These are phyloP conservation scores for Diaporthe vaccinii DNA, from an alignment of 2,329 filamentous ascomycete genomes.

Conservation along the genomic window DNA sequence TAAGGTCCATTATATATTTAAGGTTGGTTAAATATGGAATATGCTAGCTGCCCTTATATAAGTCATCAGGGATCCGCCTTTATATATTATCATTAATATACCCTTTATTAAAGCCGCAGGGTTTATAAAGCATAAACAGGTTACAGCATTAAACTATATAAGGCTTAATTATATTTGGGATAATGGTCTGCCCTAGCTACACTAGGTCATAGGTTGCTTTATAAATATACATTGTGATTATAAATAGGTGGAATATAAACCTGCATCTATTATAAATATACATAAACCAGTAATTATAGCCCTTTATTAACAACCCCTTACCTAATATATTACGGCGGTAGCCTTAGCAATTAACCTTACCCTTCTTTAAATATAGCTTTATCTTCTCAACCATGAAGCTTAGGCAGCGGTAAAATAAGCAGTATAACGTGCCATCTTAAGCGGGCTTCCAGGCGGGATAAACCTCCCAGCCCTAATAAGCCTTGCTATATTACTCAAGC, in stretches of 20 bases:
- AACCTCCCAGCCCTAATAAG: not conserved
- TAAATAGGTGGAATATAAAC: not conserved
- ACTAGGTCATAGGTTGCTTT: not conserved
- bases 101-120: not conserved
- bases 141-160: not conserved
- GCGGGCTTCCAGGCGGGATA: not conserved
- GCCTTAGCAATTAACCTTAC: not conserved
- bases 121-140: not conserved
- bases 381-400: not conserved
- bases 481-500: not conserved
- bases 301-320: not conserved
- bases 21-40: not conserved
- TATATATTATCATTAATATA: not conserved
- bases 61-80: not conserved
- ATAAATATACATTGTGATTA: not conserved
- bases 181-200: not conserved
- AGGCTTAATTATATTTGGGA: not conserved
- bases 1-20: not conserved
- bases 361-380: not conserved
- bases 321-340: not conserved
- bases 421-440: not conserved
- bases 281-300: not conserved
- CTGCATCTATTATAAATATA: not conserved
- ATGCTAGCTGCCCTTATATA: not conserved
- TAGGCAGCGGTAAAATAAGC: not conserved